A percentile compares a stretch with the other conserved stretches of the same genome.
These are phyloP conservation scores for Talaromyces thailandensis DNA, from an alignment of 495 filamentous ascomycete genomes.

Conservation along the genomic window DNA sequence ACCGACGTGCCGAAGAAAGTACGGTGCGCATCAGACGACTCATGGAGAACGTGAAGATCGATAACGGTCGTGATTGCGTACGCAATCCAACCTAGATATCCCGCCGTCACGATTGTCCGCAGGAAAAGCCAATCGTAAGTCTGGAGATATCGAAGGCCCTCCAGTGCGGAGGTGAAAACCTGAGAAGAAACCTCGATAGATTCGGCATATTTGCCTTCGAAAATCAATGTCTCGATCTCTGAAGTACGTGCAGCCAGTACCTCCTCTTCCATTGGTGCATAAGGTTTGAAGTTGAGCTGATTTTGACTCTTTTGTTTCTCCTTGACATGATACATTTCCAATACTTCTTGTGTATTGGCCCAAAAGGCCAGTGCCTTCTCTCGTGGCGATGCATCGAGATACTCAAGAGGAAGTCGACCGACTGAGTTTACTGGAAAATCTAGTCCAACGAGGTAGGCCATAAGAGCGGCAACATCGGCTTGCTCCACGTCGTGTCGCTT, in stretches of 20 bases:
- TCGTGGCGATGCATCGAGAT: slow-evolving; percentile 57
- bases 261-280: slow-evolving; percentile 47
- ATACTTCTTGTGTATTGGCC: slow-evolving; percentile 77
- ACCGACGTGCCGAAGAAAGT: slow-evolving; percentile 48
- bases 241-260: slow-evolving; percentile 58
- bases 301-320: slow-evolving; percentile 73
- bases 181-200: slow-evolving; percentile 69
- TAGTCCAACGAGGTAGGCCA: slow-evolving; percentile 88
- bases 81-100: slow-evolving; percentile 94
- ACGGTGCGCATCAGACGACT: slow-evolving; percentile 56
- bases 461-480: slow-evolving; percentile 91
- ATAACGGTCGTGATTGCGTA: slow-evolving; percentile 90
- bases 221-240: slow-evolving; percentile 59
- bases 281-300: slow-evolving; percentile 71
- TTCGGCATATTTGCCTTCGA: slow-evolving; percentile 53
- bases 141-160: slow-evolving; percentile 88
- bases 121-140: slow-evolving; percentile 99
- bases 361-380: slow-evolving; percentile 80
- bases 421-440: slow-evolving; percentile 96
- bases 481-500: slow-evolving; percentile 85
- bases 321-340: slow-evolving; percentile 97
- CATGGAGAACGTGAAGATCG: slow-evolving; percentile 79
- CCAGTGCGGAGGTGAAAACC: slow-evolving; percentile 66
- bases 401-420: slow-evolving; percentile 81
- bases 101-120: slow-evolving; percentile 81